Evolutionary conservation across 169 alveolate species (phyloP).

Genomic region (Eimeria brunetti): DNA sequence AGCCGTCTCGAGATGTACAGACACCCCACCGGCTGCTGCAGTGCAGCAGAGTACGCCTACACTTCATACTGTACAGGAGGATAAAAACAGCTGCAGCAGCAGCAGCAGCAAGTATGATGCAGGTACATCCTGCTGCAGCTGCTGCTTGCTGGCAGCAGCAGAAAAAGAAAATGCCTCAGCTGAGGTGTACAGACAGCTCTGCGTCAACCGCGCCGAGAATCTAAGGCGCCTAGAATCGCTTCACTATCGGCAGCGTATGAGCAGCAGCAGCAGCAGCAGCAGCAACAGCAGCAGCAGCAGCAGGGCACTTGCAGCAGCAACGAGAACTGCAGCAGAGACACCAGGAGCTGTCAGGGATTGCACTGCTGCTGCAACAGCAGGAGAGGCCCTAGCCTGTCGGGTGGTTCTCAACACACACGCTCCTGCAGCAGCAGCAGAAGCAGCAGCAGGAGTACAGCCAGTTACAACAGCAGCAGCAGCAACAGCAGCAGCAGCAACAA

Average conservation of each 20-base stretch:
- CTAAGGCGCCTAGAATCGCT: constrained; percentile 25
- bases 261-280: constrained; percentile 47
- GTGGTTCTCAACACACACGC: neutral
- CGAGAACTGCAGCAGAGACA: neutral
- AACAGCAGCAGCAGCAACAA: neutral
- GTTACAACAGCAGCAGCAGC: constrained; percentile 44
- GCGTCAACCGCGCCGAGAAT: constrained; percentile 25
- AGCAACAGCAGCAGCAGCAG: constrained; percentile 28
- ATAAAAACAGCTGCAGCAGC: neutral
- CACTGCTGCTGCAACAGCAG: constrained; percentile 49
- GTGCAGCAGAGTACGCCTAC: too few species aligned
- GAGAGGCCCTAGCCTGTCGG: constrained; percentile 17
- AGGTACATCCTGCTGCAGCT: neutral
- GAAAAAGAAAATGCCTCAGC: neutral
- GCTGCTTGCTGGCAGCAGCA: constrained; percentile 14
- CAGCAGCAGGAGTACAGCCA: constrained; percentile 6
- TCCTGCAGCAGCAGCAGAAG: constrained; percentile 37
- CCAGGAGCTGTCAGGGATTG: neutral
- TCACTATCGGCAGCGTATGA: neutral
- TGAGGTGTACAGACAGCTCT: constrained; percentile 65
- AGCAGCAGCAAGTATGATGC: neutral
- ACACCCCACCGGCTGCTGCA: neutral
- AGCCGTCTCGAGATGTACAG: neutral
- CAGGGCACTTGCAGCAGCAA: neutral
- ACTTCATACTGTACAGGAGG: neutral